A percentile compares a stretch with the other conserved stretches of the same genome.
These are phyloP conservation scores for Alternaria sp. DNA, from an alignment of 2,329 filamentous ascomycete species.

Conservation along the genomic window DNA sequence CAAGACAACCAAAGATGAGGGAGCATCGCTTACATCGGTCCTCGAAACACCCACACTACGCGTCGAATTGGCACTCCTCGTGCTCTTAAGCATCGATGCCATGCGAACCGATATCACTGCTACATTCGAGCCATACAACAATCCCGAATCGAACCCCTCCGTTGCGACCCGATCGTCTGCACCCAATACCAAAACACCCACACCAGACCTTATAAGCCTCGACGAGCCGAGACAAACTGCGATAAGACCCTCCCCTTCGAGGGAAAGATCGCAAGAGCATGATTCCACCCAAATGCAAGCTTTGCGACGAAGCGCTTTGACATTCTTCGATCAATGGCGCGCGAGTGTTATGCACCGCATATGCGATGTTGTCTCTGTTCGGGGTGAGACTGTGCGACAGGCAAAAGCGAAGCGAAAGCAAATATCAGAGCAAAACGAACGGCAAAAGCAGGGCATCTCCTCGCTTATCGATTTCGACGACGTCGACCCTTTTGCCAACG, in stretches of 20 bases:
- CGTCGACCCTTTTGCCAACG: constrained; percentile 29
- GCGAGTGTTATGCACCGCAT: constrained; percentile 72
- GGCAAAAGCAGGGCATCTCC: constrained; percentile 31
- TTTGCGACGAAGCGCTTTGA: constrained; percentile 72
- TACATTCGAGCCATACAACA: constrained; percentile 37
- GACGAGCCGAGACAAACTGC: constrained; percentile 40
- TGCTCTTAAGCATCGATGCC: constrained; percentile 55
- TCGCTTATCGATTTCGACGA: constrained; percentile 39
- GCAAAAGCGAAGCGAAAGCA: constrained; percentile 47
- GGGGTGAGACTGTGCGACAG: constrained; percentile 38
- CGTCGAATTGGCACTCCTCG: constrained; percentile 56
- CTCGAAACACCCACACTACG: constrained; percentile 54
- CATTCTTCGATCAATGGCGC: constrained; percentile 83
- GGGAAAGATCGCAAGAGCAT: constrained; percentile 57
- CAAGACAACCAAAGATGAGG: constrained; percentile 30
- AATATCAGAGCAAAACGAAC: constrained; percentile 26
- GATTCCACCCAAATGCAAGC: constrained; percentile 64
- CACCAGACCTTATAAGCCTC: constrained; percentile 43
- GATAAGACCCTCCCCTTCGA: constrained; percentile 21
- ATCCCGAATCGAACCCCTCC: constrained; percentile 22
- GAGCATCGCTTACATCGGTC: constrained; percentile 45
- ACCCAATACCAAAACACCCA: constrained; percentile 16
- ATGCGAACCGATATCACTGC: constrained; percentile 50
- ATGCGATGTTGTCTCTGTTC: constrained; percentile 65
- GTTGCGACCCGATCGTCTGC: constrained; percentile 7